Percentiles rank a stretch among this genome's conserved stretches.
Conservation (phyloP, 257 asterid species). For the Galeopsis tetrahit region DNA sequence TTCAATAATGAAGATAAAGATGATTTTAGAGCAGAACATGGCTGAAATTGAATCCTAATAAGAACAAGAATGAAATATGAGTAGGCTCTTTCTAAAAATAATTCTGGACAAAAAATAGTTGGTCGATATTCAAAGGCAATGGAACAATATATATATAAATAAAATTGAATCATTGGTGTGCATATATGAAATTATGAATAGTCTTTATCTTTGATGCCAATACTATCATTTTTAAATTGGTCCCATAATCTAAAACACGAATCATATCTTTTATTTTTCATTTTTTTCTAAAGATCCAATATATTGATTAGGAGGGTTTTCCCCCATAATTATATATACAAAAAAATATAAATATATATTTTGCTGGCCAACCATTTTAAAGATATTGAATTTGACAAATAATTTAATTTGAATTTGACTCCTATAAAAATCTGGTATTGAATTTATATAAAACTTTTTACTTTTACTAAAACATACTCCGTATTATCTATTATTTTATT, state of each 20-base stretch:
- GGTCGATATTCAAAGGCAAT: constrained; percentile 30
- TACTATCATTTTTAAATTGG: background rate
- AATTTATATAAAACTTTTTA: too few relatives aligned
- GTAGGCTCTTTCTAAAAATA: constrained; percentile 16
- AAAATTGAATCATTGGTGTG: background rate
- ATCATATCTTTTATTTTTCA: background rate
- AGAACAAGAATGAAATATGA: constrained; percentile 21
- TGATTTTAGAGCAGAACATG: background rate
- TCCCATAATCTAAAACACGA: constrained; percentile 7
- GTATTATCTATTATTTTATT: too few relatives aligned
- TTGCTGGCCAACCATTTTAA: background rate
- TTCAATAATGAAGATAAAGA: background rate
- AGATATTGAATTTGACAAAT: background rate
- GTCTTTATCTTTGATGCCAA: constrained; percentile 29
- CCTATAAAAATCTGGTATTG: too few relatives aligned
- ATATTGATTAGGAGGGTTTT: background rate
- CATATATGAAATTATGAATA: constrained; percentile 8
- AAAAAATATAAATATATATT: too few relatives aligned
- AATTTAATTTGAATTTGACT: too few relatives aligned
- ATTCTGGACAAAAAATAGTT: constrained; percentile 17
- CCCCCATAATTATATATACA: background rate
- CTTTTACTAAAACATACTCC: too few relatives aligned
- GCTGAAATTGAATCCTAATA: constrained; percentile 26
- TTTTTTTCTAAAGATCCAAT: background rate
- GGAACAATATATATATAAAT: constrained; percentile 23